These are phyloP conservation scores for Betula pendula DNA, from an alignment of 306 rosid genomes.

Conservation along the genomic window DNA sequence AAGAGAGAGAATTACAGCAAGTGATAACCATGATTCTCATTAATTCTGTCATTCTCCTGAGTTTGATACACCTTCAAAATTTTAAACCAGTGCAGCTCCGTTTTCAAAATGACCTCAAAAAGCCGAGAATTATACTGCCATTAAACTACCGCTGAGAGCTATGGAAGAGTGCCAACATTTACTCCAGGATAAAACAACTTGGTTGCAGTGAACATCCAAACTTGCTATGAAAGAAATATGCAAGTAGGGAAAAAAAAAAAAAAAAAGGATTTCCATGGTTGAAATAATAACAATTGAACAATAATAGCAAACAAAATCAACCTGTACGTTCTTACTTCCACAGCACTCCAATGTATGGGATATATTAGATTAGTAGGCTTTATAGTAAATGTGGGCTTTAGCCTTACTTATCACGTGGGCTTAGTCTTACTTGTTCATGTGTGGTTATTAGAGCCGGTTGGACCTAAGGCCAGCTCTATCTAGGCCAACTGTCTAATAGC, in stretches of 20 bases:
- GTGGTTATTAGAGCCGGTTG: too few relatives aligned
- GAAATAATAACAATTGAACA: conserved; percentile 12
- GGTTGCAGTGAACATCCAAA: conserved; percentile 1
- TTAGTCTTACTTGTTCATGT: too few relatives aligned
- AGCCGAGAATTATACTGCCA: conserved; percentile 1
- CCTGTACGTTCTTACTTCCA: conserved; percentile 67
- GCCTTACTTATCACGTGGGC: too few relatives aligned
- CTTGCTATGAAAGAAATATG: background rate
- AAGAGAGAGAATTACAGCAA: too few relatives aligned
- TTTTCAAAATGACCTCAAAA: conserved; percentile 1
- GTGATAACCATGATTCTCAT: background rate
- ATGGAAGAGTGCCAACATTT: conserved; percentile 10
- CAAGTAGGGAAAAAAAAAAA: background rate
- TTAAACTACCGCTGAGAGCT: background rate
- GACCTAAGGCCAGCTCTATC: too few relatives aligned
- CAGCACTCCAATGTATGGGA: conserved; percentile 81
- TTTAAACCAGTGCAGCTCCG: too few relatives aligned
- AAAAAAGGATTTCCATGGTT: conserved; percentile 1
- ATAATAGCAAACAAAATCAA: conserved; percentile 14
- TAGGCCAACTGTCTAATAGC: too few relatives aligned
- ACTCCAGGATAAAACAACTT: conserved; percentile 5
- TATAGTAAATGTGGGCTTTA: too few relatives aligned
- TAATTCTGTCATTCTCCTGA: background rate
- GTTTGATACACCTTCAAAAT: too few relatives aligned
- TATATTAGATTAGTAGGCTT: too few relatives aligned